Base-by-base conservation (phyloP, 2,329 filamentous ascomycete species). In the Cladobotryum protrusum region DNA sequence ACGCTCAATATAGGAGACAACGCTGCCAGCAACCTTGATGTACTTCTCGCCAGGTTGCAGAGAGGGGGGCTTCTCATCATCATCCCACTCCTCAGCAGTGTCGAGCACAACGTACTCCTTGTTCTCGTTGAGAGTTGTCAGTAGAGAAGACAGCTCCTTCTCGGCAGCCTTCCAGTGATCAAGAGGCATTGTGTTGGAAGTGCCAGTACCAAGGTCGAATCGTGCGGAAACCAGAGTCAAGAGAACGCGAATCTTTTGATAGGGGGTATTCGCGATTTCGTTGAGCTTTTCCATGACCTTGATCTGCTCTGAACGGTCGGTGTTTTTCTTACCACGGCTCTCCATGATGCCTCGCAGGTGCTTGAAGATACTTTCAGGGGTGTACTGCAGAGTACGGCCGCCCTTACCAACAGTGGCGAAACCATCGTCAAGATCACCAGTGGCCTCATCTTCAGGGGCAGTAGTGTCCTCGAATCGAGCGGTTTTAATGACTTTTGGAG, bases 321-420 rank as follows among this genome's bases (percentile, higher is more conserved):
- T 96, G 77, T 97, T 97, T 82, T 99, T 99, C 79, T 96, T 95
- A 68, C 93, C 93, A 76, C 93, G 83, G 52, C 92, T 91, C 75
- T 99, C 93, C 66, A 97, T 78, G 64, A 99, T 97, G 47, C 84
- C 82, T 51, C 92, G 84, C 47, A 99, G 80, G 70, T 97, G 90
- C 78, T 99, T 99, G 70, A 97, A 86, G 65, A 99, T 99, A 69
- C 91, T 93, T 76, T 99, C 93, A 18, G 92, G 87, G 12, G 95
- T 99, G 71, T 95, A 97, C 63, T 88, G 85, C 51, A 97, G 78
- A 47, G 89, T 83, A 69, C 89, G 89, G 57, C 93, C 93, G 60
- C 91, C 89, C 68, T 88, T 88, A 54, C 89, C 89, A 56, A 99
- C 89, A 17, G 85, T 89, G 39, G 85, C 83, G 67, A 96, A 99